A percentile compares a stretch with the other conserved stretches of the same genome.
Evolutionary conservation across 2,329 filamentous ascomycete species (phyloP).

Genomic region (Neonectria punicea): DNA sequence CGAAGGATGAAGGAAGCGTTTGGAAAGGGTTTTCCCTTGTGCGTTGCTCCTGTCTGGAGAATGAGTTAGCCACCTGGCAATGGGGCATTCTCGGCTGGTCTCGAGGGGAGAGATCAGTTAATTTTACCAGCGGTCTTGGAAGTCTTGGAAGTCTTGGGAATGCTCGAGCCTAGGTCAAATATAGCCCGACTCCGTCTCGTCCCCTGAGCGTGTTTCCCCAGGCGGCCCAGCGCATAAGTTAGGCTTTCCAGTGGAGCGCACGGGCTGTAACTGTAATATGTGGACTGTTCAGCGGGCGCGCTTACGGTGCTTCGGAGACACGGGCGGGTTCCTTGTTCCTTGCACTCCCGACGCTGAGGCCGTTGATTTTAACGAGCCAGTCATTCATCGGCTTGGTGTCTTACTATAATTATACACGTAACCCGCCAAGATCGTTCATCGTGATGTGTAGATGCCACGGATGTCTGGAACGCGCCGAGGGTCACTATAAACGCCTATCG

Average conservation of each 20-base stretch:
- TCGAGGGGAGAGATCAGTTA: neutral
- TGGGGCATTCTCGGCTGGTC: neutral
- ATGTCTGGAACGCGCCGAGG: neutral
- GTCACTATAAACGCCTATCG: neutral
- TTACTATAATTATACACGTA: neutral
- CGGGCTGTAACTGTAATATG: too few relatives aligned
- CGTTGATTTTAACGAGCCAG: neutral
- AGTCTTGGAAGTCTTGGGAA: neutral
- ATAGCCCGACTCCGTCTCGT: too few relatives aligned
- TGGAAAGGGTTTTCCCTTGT: too few relatives aligned
- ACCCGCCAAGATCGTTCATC: neutral
- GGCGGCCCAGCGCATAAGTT: neutral
- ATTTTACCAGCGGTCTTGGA: neutral
- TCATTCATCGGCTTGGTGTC: neutral
- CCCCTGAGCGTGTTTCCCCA: too few relatives aligned
- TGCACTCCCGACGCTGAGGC: neutral
- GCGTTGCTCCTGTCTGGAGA: neutral
- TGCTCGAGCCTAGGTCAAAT: neutral
- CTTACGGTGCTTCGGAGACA: neutral
- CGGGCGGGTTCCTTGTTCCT: constrained; percentile 7
- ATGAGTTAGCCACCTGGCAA: neutral
- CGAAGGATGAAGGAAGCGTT: neutral
- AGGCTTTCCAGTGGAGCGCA: neutral
- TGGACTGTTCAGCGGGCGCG: neutral
- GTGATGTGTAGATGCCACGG: neutral